Conservation (phyloP, 2,329 filamentous ascomycete species). For the Pezicula carpinea region DNA sequence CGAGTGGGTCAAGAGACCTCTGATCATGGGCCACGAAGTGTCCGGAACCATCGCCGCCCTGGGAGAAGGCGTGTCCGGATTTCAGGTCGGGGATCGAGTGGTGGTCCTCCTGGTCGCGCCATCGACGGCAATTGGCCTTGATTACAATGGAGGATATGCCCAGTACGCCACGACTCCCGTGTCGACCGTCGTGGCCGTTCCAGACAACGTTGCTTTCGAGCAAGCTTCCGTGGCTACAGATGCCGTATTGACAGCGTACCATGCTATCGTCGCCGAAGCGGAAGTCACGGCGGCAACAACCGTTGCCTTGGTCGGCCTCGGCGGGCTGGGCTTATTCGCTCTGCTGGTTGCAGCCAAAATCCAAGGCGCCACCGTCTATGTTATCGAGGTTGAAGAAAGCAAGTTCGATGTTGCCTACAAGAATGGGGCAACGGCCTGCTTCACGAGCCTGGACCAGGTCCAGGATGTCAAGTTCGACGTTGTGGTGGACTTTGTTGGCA, state of each 20-base stretch:
- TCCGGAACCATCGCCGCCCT: slow-evolving; percentile 5
- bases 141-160: slow-evolving; percentile 11
- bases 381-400: slow-evolving; percentile 7
- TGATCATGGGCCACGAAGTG: slow-evolving; percentile 12
- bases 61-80: slow-evolving; percentile 4
- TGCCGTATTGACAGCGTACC: slow-evolving; percentile 7
- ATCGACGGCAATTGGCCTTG: slow-evolving; percentile 3
- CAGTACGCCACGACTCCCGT: slow-evolving; percentile 1
- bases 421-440: slow-evolving; percentile 9
- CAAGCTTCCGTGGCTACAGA: slow-evolving; percentile 9
- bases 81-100: slow-evolving; percentile 8
- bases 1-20: slow-evolving; percentile 5
- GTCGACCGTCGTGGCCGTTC: slow-evolving; percentile 3
- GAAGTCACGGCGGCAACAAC: slow-evolving; percentile 3
- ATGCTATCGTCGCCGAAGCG: slow-evolving; percentile 7
- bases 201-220: slow-evolving; percentile 8
- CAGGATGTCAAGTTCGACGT: slow-evolving; percentile 5
- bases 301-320: slow-evolving; percentile 10
- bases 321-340: slow-evolving; percentile 7
- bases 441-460: slow-evolving; percentile 5
- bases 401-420: slow-evolving; percentile 5
- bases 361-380: slow-evolving; percentile 10
- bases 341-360: slow-evolving; percentile 5
- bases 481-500: slow-evolving; percentile 11
- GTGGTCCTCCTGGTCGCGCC: slow-evolving; percentile 2